Conservation (phyloP, 2,329 filamentous ascomycete species). For the Metarhizium robertsii region DNA sequence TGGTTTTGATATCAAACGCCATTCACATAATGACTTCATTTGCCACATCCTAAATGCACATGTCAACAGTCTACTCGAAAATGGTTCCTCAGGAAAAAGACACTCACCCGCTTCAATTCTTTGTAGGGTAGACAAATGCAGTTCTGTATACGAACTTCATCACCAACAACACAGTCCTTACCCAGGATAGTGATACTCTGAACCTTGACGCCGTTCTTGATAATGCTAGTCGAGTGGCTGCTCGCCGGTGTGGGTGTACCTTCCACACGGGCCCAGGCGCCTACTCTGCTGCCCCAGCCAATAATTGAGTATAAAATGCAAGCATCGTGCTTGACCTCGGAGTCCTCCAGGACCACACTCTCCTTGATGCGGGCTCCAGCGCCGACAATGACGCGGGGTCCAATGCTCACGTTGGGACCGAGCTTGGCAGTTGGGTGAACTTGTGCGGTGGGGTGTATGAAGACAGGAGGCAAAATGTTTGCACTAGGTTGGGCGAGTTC, state of each 20-base stretch:
- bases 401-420: conserved; percentile 92
- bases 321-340: conserved; percentile 92
- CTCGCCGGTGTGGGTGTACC: conserved; percentile 80
- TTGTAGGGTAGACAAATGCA: conserved; percentile 97
- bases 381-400: conserved; percentile 76
- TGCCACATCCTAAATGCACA: conserved; percentile 57
- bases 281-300: conserved; percentile 91
- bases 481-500: conserved; percentile 78
- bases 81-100: background rate
- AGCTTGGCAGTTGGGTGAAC: conserved; percentile 95
- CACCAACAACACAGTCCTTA: conserved; percentile 89
- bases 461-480: conserved; percentile 86
- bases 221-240: conserved; percentile 86
- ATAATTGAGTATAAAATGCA: conserved; percentile 95
- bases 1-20: background rate
- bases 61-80: conserved; percentile 13
- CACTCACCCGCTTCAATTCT: conserved; percentile 85
- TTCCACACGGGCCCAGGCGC: conserved; percentile 97
- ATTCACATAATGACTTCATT: conserved; percentile 84
- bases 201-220: conserved; percentile 98
- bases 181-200: conserved; percentile 96
- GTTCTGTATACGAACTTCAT: conserved; percentile 94
- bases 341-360: conserved; percentile 88
- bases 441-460: conserved; percentile 83
- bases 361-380: conserved; percentile 91